phyloP scores from a whole-genome alignment of 495 filamentous ascomycete genomes.

The Zalerion maritima region DNA sequence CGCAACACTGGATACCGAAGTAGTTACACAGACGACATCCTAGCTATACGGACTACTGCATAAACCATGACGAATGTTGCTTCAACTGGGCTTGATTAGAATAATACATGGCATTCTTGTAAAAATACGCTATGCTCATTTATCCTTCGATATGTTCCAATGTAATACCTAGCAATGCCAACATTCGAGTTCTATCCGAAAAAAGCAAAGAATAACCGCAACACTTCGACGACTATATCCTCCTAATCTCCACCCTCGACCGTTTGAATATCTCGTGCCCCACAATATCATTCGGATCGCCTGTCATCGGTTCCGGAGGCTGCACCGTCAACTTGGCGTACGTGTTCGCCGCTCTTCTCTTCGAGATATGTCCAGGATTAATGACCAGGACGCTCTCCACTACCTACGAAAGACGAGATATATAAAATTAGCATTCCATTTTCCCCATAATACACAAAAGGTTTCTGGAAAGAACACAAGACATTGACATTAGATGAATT shows the following conservation, averaged over 20 bases:
- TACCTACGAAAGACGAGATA: constrained; percentile 37
- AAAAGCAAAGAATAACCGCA: background rate
- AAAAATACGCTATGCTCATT: too few relatives aligned
- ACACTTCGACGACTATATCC: constrained; percentile 48
- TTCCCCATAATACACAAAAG: background rate
- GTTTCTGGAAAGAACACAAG: too few relatives aligned
- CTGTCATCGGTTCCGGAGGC: constrained; percentile 40
- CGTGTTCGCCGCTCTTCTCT: constrained; percentile 62
- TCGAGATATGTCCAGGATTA: constrained; percentile 79
- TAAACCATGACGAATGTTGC: too few relatives aligned
- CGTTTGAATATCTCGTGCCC: constrained; percentile 66
- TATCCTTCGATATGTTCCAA: constrained; percentile 1
- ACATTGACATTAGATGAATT: background rate
- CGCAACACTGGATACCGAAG: too few relatives aligned
- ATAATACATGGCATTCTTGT: too few relatives aligned
- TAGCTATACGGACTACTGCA: too few relatives aligned
- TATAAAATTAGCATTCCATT: constrained; percentile 1
- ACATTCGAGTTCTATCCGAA: constrained; percentile 1
- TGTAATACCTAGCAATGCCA: constrained; percentile 2
- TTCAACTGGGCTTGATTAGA: too few relatives aligned
- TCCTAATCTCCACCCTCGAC: constrained; percentile 69
- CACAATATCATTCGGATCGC: constrained; percentile 41
- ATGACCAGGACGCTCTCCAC: constrained; percentile 73
- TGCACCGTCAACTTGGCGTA: constrained; percentile 65
- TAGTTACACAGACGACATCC: too few relatives aligned